Conservation (phyloP, 306 rosid species). For the Erythrophleum fordii region DNA sequence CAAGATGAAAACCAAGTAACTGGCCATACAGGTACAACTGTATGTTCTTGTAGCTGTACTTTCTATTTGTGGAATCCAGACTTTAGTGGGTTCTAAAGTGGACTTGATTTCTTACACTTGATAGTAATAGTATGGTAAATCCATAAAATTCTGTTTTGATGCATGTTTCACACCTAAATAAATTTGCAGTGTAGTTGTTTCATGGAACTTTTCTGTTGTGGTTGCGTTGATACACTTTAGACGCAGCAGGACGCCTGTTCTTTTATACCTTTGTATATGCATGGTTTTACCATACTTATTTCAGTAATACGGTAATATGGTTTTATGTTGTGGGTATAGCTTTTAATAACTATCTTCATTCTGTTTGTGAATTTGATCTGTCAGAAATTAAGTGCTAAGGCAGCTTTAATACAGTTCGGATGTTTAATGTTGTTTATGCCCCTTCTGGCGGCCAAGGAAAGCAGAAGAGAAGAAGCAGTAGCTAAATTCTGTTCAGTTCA, state of each 20-base stretch:
- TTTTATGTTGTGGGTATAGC: constrained; percentile 6
- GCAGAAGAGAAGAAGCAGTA: constrained; percentile 85
- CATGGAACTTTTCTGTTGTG: background rate
- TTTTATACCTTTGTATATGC: constrained; percentile 14
- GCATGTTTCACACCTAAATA: background rate
- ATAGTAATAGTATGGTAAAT: constrained; percentile 13
- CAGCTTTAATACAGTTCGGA: background rate
- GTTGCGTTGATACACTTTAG: background rate
- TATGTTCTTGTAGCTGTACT: constrained; percentile 22
- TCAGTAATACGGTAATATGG: background rate
- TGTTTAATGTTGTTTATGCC: background rate
- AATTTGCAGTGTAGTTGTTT: background rate
- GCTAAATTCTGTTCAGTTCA: constrained; percentile 19
- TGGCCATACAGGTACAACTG: background rate
- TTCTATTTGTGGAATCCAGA: background rate
- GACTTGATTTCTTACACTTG: constrained; percentile 8
- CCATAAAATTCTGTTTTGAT: background rate
- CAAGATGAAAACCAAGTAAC: background rate
- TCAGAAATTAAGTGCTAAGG: background rate
- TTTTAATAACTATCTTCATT: background rate
- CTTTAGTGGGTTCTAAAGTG: background rate
- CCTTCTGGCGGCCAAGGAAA: constrained; percentile 81
- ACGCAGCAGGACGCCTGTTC: background rate
- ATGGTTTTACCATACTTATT: constrained; percentile 12
- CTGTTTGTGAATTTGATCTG: background rate